Evolutionary conservation across 1,284 basidiomycete genomes (phyloP).

Genomic region (Ustilago lituana): DNA sequence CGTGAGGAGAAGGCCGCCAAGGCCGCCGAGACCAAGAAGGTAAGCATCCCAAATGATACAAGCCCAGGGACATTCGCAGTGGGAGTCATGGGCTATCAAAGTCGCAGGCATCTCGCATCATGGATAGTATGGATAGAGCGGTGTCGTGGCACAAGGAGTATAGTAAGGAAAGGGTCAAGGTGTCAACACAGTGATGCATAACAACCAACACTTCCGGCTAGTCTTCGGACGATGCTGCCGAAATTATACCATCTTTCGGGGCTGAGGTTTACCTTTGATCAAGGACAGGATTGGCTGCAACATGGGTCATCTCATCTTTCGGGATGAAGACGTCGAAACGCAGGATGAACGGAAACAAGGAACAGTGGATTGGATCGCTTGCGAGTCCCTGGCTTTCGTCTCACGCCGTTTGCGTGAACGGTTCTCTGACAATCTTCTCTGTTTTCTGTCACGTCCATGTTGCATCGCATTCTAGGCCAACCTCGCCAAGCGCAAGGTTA

Average conservation of each 20-base stretch:
- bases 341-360: not conserved
- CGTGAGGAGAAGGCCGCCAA: constrained; percentile 92
- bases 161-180: constrained; percentile 14
- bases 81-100: no score
- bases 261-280: constrained; percentile 55
- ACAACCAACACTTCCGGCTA: constrained; percentile 61
- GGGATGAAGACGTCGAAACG: not conserved
- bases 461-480: no score
- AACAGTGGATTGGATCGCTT: not conserved
- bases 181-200: constrained; percentile 59
- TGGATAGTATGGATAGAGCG: no score
- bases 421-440: constrained; percentile 18
- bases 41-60: constrained; percentile 69
- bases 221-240: constrained; percentile 64
- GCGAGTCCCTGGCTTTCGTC: constrained; percentile 5
- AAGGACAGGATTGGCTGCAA: no score
- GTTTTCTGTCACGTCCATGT: no score
- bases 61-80: constrained; percentile 76
- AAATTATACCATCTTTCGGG: constrained; percentile 68
- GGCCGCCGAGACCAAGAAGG: constrained; percentile 89
- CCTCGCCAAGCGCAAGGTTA: constrained; percentile 91
- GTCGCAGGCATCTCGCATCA: no score
- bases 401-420: no score
- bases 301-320: no score
- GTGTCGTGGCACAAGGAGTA: not conserved